Base-by-base conservation (phyloP, 2,329 filamentous ascomycete species). In the Chaetomium sp. region DNA sequence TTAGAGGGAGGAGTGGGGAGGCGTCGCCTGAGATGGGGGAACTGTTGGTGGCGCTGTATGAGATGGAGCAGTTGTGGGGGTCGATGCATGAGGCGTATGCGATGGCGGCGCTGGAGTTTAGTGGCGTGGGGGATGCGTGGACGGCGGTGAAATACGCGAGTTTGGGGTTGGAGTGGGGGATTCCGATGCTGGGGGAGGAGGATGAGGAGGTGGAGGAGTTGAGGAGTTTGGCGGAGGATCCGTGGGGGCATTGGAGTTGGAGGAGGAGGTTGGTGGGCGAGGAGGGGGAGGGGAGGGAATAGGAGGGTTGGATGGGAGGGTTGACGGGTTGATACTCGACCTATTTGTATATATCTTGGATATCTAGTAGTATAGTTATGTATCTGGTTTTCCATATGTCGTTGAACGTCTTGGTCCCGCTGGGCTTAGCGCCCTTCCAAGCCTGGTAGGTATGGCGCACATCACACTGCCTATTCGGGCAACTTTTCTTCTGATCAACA, bases 161-260 rank as follows among this genome's bases (percentile, higher is more conserved):
- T 1, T 65, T 78, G 54, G 78, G 77, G 9, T 63, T 80, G 55
- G 78, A 81, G 64, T 64, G 69, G 47, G 76, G 76, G 16, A 66
- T 79, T 23, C 71, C 72, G 42, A 72, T 71, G 45, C 69, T 73
- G 13, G 75, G 76, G 23, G 67, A 70, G 42, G 65, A 59, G 42
- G 70, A 77, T 56, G 68, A 57, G 29, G 76, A 78, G 63, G 73
- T 78, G 25, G 6, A 63, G 27, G 76, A 77, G 66, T 77, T 79
- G 77, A 59, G 57, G 63, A 67, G 62, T 66, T 68, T 79, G 51
- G 75, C 70, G 0, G 67, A 68, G 19, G 73, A 79, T 62, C 77
- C 77, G 6, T 75, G 74, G 75, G 64, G 53, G 12, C 78, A 79
- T 70, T 78, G 77, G 77, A 78, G 74, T 67, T 79, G 77, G 78